Percentiles rank a stretch among this genome's conserved stretches.
Conservation (phyloP, 169 alveolate species). For the Cryptosporidium ubiquitum region DNA sequence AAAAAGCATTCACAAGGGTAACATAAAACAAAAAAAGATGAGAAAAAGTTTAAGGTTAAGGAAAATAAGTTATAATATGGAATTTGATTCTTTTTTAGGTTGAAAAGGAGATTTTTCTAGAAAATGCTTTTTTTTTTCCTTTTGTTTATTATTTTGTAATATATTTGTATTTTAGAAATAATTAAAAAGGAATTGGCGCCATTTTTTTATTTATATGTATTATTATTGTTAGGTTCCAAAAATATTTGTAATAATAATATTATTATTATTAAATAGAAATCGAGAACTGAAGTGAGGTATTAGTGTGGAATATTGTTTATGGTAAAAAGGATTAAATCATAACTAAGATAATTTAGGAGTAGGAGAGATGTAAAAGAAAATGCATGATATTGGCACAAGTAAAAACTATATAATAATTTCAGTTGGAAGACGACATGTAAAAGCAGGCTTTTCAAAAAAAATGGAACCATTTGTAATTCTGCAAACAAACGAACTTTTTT, state of each 20-base stretch:
- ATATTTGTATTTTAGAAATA: neutral
- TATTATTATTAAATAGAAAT: too few species aligned
- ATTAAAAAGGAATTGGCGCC: neutral
- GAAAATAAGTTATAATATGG: neutral
- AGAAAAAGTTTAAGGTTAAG: neutral
- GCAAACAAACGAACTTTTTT: conserved; percentile 20
- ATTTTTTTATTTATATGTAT: neutral
- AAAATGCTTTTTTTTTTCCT: too few species aligned
- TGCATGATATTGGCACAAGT: neutral
- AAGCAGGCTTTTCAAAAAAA: conserved; percentile 61
- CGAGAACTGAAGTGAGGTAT: neutral
- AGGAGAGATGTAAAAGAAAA: neutral
- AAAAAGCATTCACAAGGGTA: neutral
- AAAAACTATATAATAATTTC: conserved; percentile 12
- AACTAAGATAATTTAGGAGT: neutral
- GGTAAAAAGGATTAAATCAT: too few species aligned
- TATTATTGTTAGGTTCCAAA: neutral
- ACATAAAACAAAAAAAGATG: neutral
- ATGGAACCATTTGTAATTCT: conserved; percentile 44
- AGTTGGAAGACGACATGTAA: conserved; percentile 56
- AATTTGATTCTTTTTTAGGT: neutral
- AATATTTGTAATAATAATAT: too few species aligned
- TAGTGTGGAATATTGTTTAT: neutral
- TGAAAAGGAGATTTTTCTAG: too few species aligned
- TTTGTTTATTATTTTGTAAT: neutral